Evolutionary conservation across 2,329 filamentous ascomycete species (phyloP).

Genomic region (Venturia carpophila): DNA sequence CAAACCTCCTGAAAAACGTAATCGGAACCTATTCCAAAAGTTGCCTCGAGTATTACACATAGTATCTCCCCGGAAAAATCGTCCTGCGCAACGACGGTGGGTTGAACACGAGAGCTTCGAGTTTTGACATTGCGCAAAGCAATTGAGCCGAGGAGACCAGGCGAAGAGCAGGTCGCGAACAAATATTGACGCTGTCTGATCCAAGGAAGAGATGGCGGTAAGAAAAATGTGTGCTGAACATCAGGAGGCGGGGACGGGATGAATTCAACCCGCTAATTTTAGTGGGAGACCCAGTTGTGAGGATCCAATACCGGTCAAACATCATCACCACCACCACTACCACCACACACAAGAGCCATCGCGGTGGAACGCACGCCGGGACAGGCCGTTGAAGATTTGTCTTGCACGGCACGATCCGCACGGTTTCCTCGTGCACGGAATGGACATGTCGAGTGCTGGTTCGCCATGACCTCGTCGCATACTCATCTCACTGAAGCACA

Average conservation of each 20-base stretch:
- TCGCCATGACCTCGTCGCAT: constrained; percentile 2
- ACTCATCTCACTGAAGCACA: neutral
- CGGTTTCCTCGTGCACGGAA: neutral
- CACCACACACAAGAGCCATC: neutral
- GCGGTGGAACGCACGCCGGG: neutral
- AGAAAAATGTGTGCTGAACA: neutral
- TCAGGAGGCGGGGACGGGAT: neutral
- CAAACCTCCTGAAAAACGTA: neutral
- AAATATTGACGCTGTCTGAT: neutral
- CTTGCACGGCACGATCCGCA: constrained; percentile 8
- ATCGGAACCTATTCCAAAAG: neutral
- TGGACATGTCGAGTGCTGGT: constrained; percentile 4
- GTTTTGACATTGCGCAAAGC: neutral
- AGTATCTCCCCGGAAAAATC: neutral
- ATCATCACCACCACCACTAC: neutral
- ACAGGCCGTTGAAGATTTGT: neutral
- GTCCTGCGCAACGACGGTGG: neutral
- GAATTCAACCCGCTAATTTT: neutral
- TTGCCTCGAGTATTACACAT: neutral
- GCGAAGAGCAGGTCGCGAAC: neutral
- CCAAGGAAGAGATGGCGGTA: constrained; percentile 5
- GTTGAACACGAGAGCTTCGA: neutral
- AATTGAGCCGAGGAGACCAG: neutral
- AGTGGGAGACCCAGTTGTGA: neutral
- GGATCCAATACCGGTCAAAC: neutral